Evolutionary conservation across 2,329 filamentous ascomycete genomes (phyloP), one percentile per base, ranked within the genome.

Genomic region (Fusarium domesticum): DNA sequence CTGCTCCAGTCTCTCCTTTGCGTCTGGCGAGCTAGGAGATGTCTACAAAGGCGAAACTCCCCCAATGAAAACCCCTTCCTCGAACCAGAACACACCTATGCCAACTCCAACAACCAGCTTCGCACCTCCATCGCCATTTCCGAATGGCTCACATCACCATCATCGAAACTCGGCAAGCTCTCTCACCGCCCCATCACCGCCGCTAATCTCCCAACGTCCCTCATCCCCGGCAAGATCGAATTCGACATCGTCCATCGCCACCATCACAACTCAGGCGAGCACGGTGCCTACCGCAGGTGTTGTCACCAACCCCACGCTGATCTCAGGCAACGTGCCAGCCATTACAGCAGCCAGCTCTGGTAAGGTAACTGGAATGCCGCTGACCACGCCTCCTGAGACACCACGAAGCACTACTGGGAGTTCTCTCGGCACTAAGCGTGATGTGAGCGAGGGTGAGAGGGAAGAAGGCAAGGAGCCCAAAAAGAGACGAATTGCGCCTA

Each of bases 331-430:
- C 42, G 77, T 96, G 14, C 89, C 90, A 0, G 77, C 84, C 40
- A 81, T 95, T 18, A 83, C 87, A 11, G 88, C 88, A 6, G 73
- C 86, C 8, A 86, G 84, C 51, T 87, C 86, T 1, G 77, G 75
- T 34, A 81, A 81, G 57, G 71, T 80, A 3, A 72, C 74, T 0
- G 75, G 77, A 0, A 70, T 95, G 34, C 87, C 90, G 0, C 81
- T 95, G 58, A 89, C 87, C 30, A 96, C 92, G 6, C 92, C 93
- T 3, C 93, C 92, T 1, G 87, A 95, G 64, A 97, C 92, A 3
- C 92, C 92, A 6, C 75, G 77, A 32, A 66, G 62, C 35, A 52
- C 60, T 1, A 55, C 59, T 15, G 58, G 57, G 18, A 57, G 60
- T 31, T 60, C 60, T 35, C 61, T 64, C 3, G 76, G 76, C 20